Evolutionary conservation across 2,329 filamentous ascomycete genomes (phyloP), one percentile per base, ranked within the genome.

Genomic region (Pyrenochaeta sp.): DNA sequence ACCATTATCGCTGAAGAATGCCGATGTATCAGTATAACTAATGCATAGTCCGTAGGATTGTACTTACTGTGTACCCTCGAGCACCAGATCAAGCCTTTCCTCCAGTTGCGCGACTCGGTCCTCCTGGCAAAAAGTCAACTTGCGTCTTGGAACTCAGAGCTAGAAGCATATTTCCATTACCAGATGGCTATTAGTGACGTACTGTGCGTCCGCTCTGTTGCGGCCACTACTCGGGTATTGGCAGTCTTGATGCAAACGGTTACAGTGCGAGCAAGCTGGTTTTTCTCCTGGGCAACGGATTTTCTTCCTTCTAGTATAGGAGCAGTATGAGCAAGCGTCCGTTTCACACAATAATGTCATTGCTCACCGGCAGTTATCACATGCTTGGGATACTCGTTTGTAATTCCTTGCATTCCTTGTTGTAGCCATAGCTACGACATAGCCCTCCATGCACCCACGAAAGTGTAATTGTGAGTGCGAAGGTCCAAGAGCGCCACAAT

Each of bases 311-410:
- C 29, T 31, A 19, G 20, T 11, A 11, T 18, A 4, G n/a, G 3
- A 19, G 18, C 8, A 19, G 3, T 31, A 31, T 19, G n/a, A 31
- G 29, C 3, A 19, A 6, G 5, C 5, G 7, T 11, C 20, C 7
- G 20, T 18, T 3, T 4, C 18, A 11, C 15, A 18, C 5, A 7
- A 14, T 9, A 5, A 19, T 7, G 9, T 7, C 4, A 19, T 15
- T 9, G 6, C 15, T 31, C 20, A 17, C 32, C 32, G 32, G 15
- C 32, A 35, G 15, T 35, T 35, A 20, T 20, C 14, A 11, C 32
- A 35, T 35, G 32, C 32, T 35, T 35, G 32, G 15, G 19, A 10
- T n/a, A 35, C 32, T 13, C 32, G 32, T 35, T n/a, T 35, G 20
- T 35, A 35, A 11, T 35, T 35, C 15, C 32, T 18, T 22, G 32